These are phyloP conservation scores for Salvia sclarea DNA, from an alignment of 305 asterid genomes.

Conservation along the genomic window DNA sequence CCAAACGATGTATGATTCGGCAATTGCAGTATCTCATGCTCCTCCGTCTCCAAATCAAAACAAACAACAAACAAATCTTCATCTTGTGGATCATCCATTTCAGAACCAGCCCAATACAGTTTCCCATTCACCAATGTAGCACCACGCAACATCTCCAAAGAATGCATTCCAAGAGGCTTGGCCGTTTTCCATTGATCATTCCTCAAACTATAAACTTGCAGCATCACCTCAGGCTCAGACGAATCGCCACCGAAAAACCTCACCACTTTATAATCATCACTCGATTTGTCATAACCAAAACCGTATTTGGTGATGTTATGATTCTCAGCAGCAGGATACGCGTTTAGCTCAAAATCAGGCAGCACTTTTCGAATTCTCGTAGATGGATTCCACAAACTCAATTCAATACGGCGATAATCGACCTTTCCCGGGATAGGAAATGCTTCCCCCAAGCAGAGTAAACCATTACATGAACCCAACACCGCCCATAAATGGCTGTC, in stretches of 20 bases:
- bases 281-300: conserved; percentile 44
- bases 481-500: conserved; percentile 27
- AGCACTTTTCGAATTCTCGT: conserved; percentile 36
- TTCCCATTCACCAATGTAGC: conserved; percentile 49
- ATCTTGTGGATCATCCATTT: conserved; percentile 8
- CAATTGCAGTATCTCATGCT: conserved; percentile 36
- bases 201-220: conserved; percentile 48
- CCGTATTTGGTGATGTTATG: conserved; percentile 39
- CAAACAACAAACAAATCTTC: conserved; percentile 39
- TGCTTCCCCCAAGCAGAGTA: conserved; percentile 40
- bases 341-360: conserved; percentile 33
- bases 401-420: not conserved
- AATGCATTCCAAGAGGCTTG: conserved; percentile 35
- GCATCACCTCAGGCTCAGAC: conserved; percentile 24
- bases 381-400: conserved; percentile 56
- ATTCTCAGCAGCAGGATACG: not conserved
- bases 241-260: conserved; percentile 26
- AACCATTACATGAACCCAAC: conserved; percentile 59
- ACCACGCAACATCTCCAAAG: conserved; percentile 37
- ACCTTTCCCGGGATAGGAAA: too few species aligned
- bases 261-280: conserved; percentile 62
- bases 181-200: conserved; percentile 47
- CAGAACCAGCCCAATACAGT: conserved; percentile 53
- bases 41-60: conserved; percentile 48
- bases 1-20: conserved; percentile 39